Evolutionary conservation across 495 filamentous ascomycete genomes (phyloP), one percentile per base, ranked within the genome.

Genomic region (Aspergillus mulundensis): DNA sequence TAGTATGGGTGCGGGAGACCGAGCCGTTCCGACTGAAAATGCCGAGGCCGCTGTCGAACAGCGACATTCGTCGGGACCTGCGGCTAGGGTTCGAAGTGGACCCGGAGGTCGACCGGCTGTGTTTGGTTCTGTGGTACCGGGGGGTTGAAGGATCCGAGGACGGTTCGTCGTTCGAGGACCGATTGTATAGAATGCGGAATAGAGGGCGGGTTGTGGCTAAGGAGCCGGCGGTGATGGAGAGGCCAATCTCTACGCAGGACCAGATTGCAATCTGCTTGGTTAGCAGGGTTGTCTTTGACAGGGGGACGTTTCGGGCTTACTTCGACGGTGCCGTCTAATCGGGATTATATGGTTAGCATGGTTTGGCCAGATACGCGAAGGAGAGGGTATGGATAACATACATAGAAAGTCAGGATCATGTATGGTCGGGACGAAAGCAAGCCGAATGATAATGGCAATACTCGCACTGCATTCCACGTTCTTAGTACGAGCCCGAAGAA

Each of bases 191-290:
- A 23, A 43, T 20, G n/a, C 50, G 50, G 40, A 77, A 64, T 0
- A 70, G 47, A 1, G 67, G 67, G n/a, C 66, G 63, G 15, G 61
- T 50, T 47, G 59, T 64, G 5, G 66, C 63, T 16, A 70, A 57
- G 46, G 61, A 63, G 21, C 61, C 67, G 14, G 63, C 61, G 10
- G 64, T 48, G 50, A 70, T 66, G n/a, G 58, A 62, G 2, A 68
- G 51, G 41, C 59, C 61, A 21, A 51, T 56, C 48, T 70, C 66
- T 34, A 66, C 52, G 15, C 42, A 57, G 44, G 60, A 60, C 64
- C 64, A 69, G 25, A 70, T 61, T 19, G 57, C 61, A 15, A 67
- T 59, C 19, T 53, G 30, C 18, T 50, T 19, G 32, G 46, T 50
- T 36, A 39, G 30, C 14, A 10, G 30, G 1, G 1, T 43, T 7